Base-by-base conservation (phyloP, 345 rosid species). In the Noccaea caerulescens region DNA sequence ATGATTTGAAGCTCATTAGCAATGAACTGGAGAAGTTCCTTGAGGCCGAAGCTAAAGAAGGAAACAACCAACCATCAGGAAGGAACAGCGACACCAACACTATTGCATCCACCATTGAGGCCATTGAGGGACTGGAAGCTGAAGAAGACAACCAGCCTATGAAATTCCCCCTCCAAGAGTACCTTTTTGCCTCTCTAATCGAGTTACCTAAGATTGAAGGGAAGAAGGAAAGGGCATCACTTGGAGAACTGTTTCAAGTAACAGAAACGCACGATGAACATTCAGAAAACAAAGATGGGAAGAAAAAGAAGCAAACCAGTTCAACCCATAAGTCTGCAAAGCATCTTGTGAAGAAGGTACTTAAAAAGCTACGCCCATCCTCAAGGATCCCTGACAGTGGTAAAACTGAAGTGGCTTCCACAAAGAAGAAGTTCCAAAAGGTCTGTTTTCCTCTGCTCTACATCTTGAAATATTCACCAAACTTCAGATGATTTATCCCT, bases 21-120 rank as follows among this genome's bases (percentile, higher is more conserved):
- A 72, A 80, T 61, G 85, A 90, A 71, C 74, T 88, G 59, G 90
- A 85, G 79, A 90, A 86, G 76, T 87, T 93, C 83, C 83, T 88
- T 49, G 97, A 87, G 73, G 86, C 91, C 50, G 95, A 90, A 71
- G 87, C 91, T 47, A 86, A 88, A 69, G 95, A 83, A 80, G 85
- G 84, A 65, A 63, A 72, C 42, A 80, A 75, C 53, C 93, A 81
- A 69, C 80, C 95, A 70, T 77, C 93, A 20, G 79, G 79, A 73
- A 87, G 94, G 67, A 86, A 76, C 77, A 88, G 91, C 63, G 82
- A 82, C 74, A 85, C 82, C 58, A 83, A 89, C 82, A 81, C 76
- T 7, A 73, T 86, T 46, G 84, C 91, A 52, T 81, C 88, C 6
- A 72, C 79, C 63, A 82, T 83, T 63, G 80, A 81, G 77, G 85